Evolutionary conservation across 495 filamentous ascomycete genomes (phyloP).

Genomic region (Penicillium flavigenum): DNA sequence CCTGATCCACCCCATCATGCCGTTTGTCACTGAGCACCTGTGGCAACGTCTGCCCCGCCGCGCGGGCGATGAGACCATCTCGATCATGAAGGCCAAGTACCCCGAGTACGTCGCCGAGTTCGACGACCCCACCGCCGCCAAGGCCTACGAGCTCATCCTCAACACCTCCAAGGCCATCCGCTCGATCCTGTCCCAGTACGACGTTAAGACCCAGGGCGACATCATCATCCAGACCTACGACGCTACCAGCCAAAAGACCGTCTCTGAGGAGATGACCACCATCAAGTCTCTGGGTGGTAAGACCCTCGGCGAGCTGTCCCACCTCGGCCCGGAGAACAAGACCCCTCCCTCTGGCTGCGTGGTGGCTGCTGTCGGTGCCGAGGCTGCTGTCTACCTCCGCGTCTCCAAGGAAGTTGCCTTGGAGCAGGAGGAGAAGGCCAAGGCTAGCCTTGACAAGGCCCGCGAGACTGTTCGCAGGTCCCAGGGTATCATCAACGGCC

Average conservation of each 20-base stretch:
- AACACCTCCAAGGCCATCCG: constrained; percentile 56
- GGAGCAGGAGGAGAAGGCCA: constrained; percentile 62
- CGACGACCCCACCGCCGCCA: constrained; percentile 56
- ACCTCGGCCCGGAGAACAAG: constrained; percentile 47
- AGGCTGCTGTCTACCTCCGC: constrained; percentile 67
- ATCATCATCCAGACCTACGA: constrained; percentile 62
- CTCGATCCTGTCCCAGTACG: constrained; percentile 57
- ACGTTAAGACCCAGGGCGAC: constrained; percentile 57
- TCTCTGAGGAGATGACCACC: constrained; percentile 54
- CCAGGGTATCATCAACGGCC: constrained; percentile 34
- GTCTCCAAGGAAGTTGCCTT: constrained; percentile 69
- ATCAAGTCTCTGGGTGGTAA: constrained; percentile 68
- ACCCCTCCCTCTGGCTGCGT: constrained; percentile 66
- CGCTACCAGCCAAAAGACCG: constrained; percentile 52
- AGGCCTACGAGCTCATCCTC: constrained; percentile 66
- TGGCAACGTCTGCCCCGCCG: constrained; percentile 76
- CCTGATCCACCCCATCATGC: constrained; percentile 77
- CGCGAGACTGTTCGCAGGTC: constrained; percentile 37
- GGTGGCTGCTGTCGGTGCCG: constrained; percentile 63
- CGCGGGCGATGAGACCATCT: constrained; percentile 58
- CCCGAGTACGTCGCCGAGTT: constrained; percentile 56
- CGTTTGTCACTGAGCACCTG: constrained; percentile 73
- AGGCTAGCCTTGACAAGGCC: constrained; percentile 48
- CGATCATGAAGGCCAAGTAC: constrained; percentile 67
- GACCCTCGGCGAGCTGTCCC: constrained; percentile 53